Evolutionary conservation across 129 eudicot genomes (phyloP), one percentile per base, ranked within the genome.

Genomic region (Solidago caesia): DNA sequence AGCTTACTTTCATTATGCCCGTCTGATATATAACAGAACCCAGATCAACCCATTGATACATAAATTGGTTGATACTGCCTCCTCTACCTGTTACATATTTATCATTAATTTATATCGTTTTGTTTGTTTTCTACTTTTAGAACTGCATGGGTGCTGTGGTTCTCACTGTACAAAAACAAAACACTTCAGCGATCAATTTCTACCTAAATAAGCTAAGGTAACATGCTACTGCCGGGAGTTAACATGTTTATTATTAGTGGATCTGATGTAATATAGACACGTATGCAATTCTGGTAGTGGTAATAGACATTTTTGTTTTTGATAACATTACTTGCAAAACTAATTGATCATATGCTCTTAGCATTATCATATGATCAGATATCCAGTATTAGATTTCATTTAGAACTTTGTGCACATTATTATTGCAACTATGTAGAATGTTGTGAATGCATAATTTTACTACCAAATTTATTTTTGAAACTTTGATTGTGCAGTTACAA

Each of bases 111-210:
- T 74, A 53, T 63, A 62, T 77, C 56, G 78, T 27, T 61, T 49
- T 42, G 15, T 78, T 44, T 72, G 12, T 59, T 62, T 58, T 69
- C 33, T 5, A 68, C 63, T 33, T 73, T 15, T 80, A 95, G 97
- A 89, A 82, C 70, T 58, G 76, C 64, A 91, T 91, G 99, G 83
- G 86, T 80, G 97, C 97, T 75, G 92, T 95, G 76, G 75, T 95
- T 86, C 93, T 95, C 56, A 95, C 99, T 61, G 99, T 91, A 81
- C 99, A 91, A 70, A 95, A 83, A 75, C 80, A 53, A 48, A 95
- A 95, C 85, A 44, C 66, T 62, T 76, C 75, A 52, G 99, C 99
- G 44, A 75, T 95, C 90, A 81, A 81, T 53, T 91, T 95, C 62
- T 95, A 95, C 76, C 82, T 77, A 11, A 76, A 55, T 53, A 89